Base-by-base conservation (phyloP, 208 protist species). In the Crithidia thermophila region DNA sequence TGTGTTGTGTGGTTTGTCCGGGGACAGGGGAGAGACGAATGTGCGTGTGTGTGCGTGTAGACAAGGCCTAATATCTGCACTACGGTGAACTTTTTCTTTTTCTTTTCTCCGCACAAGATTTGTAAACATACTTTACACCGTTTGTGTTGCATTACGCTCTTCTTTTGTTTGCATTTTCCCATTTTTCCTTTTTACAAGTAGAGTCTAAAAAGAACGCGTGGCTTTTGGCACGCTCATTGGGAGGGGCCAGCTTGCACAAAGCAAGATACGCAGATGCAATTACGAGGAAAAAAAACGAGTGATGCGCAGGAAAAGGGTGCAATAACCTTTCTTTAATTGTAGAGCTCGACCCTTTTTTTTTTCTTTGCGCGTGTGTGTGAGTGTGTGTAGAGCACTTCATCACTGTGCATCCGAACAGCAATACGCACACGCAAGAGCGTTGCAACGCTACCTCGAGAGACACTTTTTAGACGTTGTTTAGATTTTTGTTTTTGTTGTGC, bases 271-370 rank as follows among this genome's bases (percentile, higher is more conserved):
- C 23, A 25, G 27, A 11, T 45, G 14, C 10, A 57, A 57, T 30
- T 39, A 30, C 14, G 31, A 57, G 39, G 39, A 16, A 57, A 37
- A n/a, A 11, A 57, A 30, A 13, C 9, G 27, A 37, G 30, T 57
- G 21, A 21, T 51, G 8, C 21, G 45, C 45, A 27, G 9, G 16
- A 51, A 7, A 43, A 16, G 13, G 16, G 16, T 18, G 16, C 10
- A 16, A 10, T 10, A 43, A 43, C 10, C 13, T 10, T 43, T 16
- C 13, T 43, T 10, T 43, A 10, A 10, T 43, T 43, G 13, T 16
- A 10, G 13, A 43, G 10, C 13, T 43, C 39, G 39, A 43, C 13
- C 39, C 55, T 71, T 71, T 71, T 40, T 55, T 52, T 45, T 71
- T 69, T 43, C 37, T 10, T 51, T 68, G 18, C 51, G 4, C n/a